Percentiles rank a stretch among this genome's conserved stretches.
phyloP scores from a whole-genome alignment of 352 stramenopile genomes.

The Phytophthora sojae region DNA sequence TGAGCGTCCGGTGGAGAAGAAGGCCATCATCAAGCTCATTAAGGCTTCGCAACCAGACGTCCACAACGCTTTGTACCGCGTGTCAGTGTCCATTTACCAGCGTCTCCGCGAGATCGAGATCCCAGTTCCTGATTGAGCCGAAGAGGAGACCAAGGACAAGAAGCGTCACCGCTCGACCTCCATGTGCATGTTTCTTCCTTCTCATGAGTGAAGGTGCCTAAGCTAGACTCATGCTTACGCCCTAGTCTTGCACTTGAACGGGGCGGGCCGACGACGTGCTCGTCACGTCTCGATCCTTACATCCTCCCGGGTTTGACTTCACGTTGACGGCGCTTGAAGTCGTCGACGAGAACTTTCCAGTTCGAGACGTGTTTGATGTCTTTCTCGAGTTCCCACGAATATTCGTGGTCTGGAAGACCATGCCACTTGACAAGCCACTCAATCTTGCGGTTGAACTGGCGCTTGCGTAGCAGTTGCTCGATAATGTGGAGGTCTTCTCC shows the following conservation, averaged over 20 bases:
- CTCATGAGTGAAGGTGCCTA: too few species aligned
- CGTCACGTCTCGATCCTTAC: conserved; percentile 1
- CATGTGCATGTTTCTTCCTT: too few species aligned
- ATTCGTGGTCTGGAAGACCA: conserved; percentile 11
- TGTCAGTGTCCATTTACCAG: background rate
- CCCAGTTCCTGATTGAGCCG: background rate
- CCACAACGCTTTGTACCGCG: background rate
- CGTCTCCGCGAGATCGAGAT: conserved; percentile 1
- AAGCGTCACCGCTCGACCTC: background rate
- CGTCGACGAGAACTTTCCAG: conserved; percentile 18
- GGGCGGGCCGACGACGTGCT: background rate
- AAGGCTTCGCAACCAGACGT: background rate
- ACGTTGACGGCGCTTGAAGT: conserved; percentile 17
- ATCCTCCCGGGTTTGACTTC: conserved; percentile 25
- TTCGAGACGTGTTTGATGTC: conserved; percentile 16
- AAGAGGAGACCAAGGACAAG: background rate
- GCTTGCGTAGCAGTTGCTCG: conserved; percentile 1
- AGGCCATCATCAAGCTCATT: background rate
- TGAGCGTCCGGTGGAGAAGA: background rate
- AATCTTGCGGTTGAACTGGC: conserved; percentile 12
- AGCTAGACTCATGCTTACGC: too few species aligned
- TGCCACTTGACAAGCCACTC: conserved; percentile 23
- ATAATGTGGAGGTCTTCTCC: conserved; percentile 14
- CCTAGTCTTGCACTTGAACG: too few species aligned
- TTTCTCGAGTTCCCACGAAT: conserved; percentile 17